Conservation (phyloP, 2,329 filamentous ascomycete genomes). For the Fusarium sp. region DNA sequence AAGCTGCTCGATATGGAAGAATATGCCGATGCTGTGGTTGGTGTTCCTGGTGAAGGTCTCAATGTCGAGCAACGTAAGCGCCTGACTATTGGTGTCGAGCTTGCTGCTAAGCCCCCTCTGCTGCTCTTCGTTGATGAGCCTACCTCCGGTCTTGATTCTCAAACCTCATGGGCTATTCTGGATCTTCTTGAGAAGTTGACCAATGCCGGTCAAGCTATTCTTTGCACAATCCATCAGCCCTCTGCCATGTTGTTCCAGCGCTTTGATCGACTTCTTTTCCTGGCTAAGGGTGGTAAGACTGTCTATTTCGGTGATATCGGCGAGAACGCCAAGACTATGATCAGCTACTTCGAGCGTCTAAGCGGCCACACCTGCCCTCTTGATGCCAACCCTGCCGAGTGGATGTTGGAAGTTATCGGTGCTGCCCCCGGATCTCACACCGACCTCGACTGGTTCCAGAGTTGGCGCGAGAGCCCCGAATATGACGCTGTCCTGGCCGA, state of each 20-base stretch:
- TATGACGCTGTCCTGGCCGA: constrained; percentile 68
- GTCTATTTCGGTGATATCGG: constrained; percentile 88
- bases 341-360: constrained; percentile 81
- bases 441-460: constrained; percentile 74
- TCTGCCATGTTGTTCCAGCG: constrained; percentile 94
- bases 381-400: constrained; percentile 84
- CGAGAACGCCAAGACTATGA: constrained; percentile 74
- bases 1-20: constrained; percentile 90
- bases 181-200: constrained; percentile 90
- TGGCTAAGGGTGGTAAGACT: constrained; percentile 80
- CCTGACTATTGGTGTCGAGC: constrained; percentile 94
- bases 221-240: constrained; percentile 99
- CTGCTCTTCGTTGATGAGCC: constrained; percentile 95
- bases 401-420: constrained; percentile 76
- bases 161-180: constrained; percentile 93
- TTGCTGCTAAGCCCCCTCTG: constrained; percentile 90
- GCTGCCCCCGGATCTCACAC: constrained; percentile 73
- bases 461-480: constrained; percentile 71
- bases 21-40: constrained; percentile 90
- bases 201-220: constrained; percentile 88
- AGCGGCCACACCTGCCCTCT: constrained; percentile 73
- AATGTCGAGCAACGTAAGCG: constrained; percentile 80
- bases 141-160: constrained; percentile 91
- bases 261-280: constrained; percentile 84
- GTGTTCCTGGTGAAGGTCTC: constrained; percentile 88